These are phyloP conservation scores for Hypoxylon sp. DNA, from an alignment of 2,329 filamentous ascomycete genomes.

Conservation along the genomic window DNA sequence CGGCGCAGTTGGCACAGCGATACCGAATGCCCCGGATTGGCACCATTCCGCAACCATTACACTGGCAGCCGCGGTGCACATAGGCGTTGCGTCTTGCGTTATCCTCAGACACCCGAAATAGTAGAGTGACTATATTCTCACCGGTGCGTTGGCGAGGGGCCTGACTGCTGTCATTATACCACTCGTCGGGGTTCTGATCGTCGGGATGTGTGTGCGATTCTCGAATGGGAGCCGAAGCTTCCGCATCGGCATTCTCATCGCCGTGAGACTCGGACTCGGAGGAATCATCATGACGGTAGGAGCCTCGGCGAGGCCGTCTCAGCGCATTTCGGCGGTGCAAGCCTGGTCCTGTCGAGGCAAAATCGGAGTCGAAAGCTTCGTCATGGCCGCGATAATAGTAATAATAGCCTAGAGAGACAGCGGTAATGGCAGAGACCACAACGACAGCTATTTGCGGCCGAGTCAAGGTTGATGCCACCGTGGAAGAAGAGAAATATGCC, in stretches of 20 bases:
- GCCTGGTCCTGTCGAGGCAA: constrained; percentile 51
- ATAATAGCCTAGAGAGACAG: constrained; percentile 71
- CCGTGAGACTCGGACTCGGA: constrained; percentile 59
- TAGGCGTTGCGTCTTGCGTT: constrained; percentile 90
- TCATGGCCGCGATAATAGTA: constrained; percentile 63
- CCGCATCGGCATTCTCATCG: constrained; percentile 62
- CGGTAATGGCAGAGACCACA: constrained; percentile 68
- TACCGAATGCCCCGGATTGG: constrained; percentile 95
- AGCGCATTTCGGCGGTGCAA: constrained; percentile 78
- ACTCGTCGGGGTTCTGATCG: constrained; percentile 61
- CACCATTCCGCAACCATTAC: constrained; percentile 88
- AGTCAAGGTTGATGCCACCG: constrained; percentile 68
- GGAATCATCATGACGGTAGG: constrained; percentile 55
- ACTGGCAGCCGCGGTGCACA: constrained; percentile 91
- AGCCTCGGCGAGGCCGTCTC: constrained; percentile 64
- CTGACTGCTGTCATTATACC: constrained; percentile 64
- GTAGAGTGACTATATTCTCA: constrained; percentile 85
- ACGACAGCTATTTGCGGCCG: constrained; percentile 70
- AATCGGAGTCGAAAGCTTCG: constrained; percentile 49
- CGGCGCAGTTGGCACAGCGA: constrained; percentile 93
- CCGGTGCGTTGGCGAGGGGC: constrained; percentile 68
- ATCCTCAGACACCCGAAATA: constrained; percentile 95
- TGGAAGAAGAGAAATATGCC: constrained; percentile 61
- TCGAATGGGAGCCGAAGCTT: constrained; percentile 53
- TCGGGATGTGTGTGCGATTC: constrained; percentile 60